A percentile compares a stretch with the other conserved stretches of the same genome.
Evolutionary conservation across 2,329 filamentous ascomycete genomes (phyloP).

Genomic region (Fonsecaea nubica): DNA sequence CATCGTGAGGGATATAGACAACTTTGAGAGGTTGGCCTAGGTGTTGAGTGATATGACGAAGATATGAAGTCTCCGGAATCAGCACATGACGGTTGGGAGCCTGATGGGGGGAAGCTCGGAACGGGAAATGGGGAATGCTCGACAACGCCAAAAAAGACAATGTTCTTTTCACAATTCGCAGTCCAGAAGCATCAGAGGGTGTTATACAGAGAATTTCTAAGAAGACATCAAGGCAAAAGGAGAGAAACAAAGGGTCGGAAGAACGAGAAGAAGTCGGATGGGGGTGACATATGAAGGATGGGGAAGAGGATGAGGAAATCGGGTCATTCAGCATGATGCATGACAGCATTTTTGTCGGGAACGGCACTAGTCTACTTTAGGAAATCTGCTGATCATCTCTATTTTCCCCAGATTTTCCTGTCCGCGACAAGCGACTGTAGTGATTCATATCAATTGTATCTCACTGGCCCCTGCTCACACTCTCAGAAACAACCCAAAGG

Average conservation of each 20-base stretch:
- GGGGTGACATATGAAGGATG: conserved; percentile 11
- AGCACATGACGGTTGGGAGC: conserved; percentile 23
- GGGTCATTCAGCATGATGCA: conserved; percentile 18
- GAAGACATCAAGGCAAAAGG: conserved; percentile 2
- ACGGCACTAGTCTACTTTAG: background rate
- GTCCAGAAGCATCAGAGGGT: background rate
- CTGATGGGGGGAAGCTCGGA: conserved; percentile 19
- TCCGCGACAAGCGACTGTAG: background rate
- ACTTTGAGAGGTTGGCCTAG: background rate
- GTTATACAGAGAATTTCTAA: conserved; percentile 11
- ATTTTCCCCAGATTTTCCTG: conserved; percentile 11
- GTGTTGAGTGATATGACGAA: conserved; percentile 11
- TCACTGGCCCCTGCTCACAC: background rate
- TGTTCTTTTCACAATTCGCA: conserved; percentile 5
- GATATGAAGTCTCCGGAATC: conserved; percentile 7
- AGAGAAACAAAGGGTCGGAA: background rate
- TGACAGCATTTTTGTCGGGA: conserved; percentile 13
- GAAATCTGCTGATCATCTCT: background rate
- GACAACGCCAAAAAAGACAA: conserved; percentile 12
- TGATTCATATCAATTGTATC: background rate
- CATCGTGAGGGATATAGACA: conserved; percentile 62
- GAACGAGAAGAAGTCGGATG: background rate
- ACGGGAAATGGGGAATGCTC: background rate
- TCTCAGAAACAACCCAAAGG: background rate
- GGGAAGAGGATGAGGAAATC: background rate